Base-by-base conservation (phyloP, 139 green algal species). In the Chlamydomonas sp. region DNA sequence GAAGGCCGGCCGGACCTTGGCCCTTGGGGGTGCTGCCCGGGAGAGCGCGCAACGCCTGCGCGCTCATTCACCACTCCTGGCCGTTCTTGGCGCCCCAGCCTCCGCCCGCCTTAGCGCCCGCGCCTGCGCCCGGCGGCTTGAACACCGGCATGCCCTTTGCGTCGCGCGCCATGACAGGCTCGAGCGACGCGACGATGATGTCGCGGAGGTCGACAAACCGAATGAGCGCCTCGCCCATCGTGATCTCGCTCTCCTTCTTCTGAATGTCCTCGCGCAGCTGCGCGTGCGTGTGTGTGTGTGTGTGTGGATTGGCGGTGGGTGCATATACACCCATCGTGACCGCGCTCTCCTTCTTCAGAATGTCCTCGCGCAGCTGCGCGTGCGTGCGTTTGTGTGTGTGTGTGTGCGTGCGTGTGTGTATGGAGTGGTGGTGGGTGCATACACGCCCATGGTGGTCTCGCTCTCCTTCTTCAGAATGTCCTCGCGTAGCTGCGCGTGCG, bases 161-260 rank as follows among this genome's bases (percentile, higher is more conserved):
- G n/a, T n/a, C n/a, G n/a, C n/a, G n/a, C n/a, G n/a, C n/a, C n/a
- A n/a, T n/a, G n/a, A n/a, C n/a, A n/a, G n/a, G 20, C 59, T 76
- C 69, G 54, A 80, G 54, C 5, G 74, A 80, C 4, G 69, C 68
- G 3, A 38, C 20, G 39, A 80, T 80, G 24, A 76, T 35, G 47
- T 82, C 70, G 37, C 82, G 69, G 35, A 78, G 65, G 63, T 79
- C 82, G 30, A 70, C 72, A 8, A 85, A 66, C 73, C 82, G 79
- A 16, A 81, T 72, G 57, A 86, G 73, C 36, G 76, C 76, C 58
- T 86, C 80, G 48, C 83, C 80, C 61, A 75, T 85, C 13, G 73
- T 79, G 39, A 77, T 75, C 75, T 85, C 79, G 50, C 79, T 78
- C 57, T 85, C 79, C 73, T 79, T 79, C 59, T 78, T 80, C 73